A percentile compares a stretch with the other conserved stretches of the same genome.
Evolutionary conservation across 768 basidiomycete species (phyloP).

Genomic region (Tricholoma bakamatsutake): DNA sequence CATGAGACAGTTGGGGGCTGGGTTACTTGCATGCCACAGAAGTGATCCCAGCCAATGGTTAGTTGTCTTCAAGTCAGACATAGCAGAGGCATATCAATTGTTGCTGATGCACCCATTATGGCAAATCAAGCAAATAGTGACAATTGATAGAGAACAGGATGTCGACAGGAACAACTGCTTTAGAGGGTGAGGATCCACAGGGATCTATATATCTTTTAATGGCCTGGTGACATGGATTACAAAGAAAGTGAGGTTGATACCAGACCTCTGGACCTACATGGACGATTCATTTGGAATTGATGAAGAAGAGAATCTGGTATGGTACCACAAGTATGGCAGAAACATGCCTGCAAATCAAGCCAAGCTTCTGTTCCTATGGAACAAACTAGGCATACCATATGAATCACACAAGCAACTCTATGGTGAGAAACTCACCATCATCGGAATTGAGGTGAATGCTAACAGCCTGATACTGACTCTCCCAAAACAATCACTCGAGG

Average conservation of each 20-base stretch:
- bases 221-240: slow-evolving; percentile 12
- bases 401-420: background rate
- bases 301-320: slow-evolving; percentile 12
- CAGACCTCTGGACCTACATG: background rate
- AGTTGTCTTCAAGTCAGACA: slow-evolving; percentile 2
- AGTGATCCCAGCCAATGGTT: slow-evolving; percentile 4
- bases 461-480: no score
- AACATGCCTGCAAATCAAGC: slow-evolving; percentile 21
- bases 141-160: slow-evolving; percentile 10
- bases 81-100: no score
- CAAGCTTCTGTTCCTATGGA: no score
- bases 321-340: slow-evolving; percentile 24
- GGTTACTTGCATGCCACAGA: background rate
- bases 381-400: slow-evolving; percentile 15
- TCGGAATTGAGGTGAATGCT: no score
- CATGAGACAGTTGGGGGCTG: background rate
- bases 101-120: no score
- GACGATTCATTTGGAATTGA: slow-evolving; percentile 14
- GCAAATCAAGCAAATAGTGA: no score
- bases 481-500: no score
- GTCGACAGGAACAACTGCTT: slow-evolving; percentile 24
- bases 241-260: background rate
- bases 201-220: slow-evolving; percentile 22
- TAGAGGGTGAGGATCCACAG: slow-evolving; percentile 6
- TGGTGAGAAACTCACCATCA: slow-evolving; percentile 13